Percentiles rank a stretch among this genome's conserved stretches.
Evolutionary conservation across 129 eudicot species (phyloP).

Genomic region (Heracleum sosnowskyi): DNA sequence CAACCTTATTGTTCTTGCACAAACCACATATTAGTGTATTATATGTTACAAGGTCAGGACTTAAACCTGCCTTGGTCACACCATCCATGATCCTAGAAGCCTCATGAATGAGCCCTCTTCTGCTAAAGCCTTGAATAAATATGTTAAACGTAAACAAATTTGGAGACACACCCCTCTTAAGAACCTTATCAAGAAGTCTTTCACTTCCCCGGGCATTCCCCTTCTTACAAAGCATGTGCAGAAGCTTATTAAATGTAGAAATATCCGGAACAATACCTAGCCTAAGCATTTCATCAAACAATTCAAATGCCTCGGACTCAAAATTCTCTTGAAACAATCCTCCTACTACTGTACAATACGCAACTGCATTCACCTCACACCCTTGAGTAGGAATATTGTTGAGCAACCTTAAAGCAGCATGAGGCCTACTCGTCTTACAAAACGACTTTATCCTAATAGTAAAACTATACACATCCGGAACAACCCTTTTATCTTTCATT

Average conservation of each 20-base stretch:
- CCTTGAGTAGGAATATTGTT: constrained; percentile 60
- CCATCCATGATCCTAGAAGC: constrained; percentile 56
- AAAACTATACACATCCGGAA: constrained; percentile 74
- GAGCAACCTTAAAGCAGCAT: constrained; percentile 81
- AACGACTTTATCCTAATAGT: constrained; percentile 87
- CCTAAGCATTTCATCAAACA: constrained; percentile 85
- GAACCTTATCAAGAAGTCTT: constrained; percentile 61
- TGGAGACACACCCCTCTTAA: constrained; percentile 74
- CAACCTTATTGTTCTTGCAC: constrained; percentile 54
- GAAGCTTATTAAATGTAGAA: constrained; percentile 74
- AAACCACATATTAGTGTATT: constrained; percentile 75
- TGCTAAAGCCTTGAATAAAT: constrained; percentile 76
- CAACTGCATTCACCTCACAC: constrained; percentile 63
- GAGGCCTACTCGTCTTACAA: constrained; percentile 62
- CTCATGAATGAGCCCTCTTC: constrained; percentile 37
- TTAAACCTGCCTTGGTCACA: constrained; percentile 32
- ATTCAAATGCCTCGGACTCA: constrained; percentile 34
- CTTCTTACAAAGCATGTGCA: constrained; percentile 61
- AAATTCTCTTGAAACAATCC: constrained; percentile 61
- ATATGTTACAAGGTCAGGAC: constrained; percentile 76
- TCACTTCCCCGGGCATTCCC: constrained; percentile 67
- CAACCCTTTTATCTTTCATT: constrained; percentile 61
- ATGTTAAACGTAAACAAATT: constrained; percentile 78
- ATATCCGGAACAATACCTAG: constrained; percentile 41
- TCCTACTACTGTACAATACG: constrained; percentile 76